Percentiles rank a stretch among this genome's conserved stretches.
Conservation (phyloP, 345 rosid species). For the Moricandia arvensis region DNA sequence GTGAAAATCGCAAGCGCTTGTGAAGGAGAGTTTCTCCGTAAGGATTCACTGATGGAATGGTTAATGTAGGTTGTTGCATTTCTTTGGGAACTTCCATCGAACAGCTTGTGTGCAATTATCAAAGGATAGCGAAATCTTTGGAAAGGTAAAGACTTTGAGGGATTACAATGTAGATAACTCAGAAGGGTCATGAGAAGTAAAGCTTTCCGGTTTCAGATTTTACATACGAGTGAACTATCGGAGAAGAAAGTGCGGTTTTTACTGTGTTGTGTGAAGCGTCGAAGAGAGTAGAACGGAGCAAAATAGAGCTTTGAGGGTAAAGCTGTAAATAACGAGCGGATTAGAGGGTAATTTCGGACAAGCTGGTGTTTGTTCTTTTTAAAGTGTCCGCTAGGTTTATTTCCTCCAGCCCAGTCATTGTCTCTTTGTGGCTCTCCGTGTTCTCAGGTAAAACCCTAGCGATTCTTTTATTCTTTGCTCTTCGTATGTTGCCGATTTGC, state of each 20-base stretch:
- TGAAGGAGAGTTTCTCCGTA: slow-evolving; percentile 38
- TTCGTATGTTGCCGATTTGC: slow-evolving; percentile 10
- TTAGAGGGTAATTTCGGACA: slow-evolving; percentile 31
- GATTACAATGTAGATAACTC: slow-evolving; percentile 19
- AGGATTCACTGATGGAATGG: slow-evolving; percentile 41
- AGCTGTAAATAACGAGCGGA: slow-evolving; percentile 13
- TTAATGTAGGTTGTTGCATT: slow-evolving; percentile 35
- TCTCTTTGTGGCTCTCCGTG: slow-evolving; percentile 19
- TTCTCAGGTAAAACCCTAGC: slow-evolving; percentile 41
- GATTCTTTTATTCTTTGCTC: not conserved
- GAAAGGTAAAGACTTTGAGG: slow-evolving; percentile 12
- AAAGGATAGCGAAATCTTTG: slow-evolving; percentile 4
- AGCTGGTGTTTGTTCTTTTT: slow-evolving; percentile 30
- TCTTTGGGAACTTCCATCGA: slow-evolving; percentile 39
- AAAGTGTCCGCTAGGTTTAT: slow-evolving; percentile 38
- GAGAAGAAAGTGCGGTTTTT: slow-evolving; percentile 2
- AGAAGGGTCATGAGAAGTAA: slow-evolving; percentile 36
- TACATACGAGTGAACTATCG: not conserved
- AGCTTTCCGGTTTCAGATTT: not conserved
- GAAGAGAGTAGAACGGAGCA: not conserved
- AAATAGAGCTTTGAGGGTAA: slow-evolving; percentile 15
- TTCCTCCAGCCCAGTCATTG: slow-evolving; percentile 14
- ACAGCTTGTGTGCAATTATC: slow-evolving; percentile 34
- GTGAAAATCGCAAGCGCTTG: slow-evolving; percentile 47
- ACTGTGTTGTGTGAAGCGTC: not conserved